Percentiles rank a stretch among this genome's conserved stretches.
Conservation (phyloP, 305 asterid species). For the Caryopteris hybrid region DNA sequence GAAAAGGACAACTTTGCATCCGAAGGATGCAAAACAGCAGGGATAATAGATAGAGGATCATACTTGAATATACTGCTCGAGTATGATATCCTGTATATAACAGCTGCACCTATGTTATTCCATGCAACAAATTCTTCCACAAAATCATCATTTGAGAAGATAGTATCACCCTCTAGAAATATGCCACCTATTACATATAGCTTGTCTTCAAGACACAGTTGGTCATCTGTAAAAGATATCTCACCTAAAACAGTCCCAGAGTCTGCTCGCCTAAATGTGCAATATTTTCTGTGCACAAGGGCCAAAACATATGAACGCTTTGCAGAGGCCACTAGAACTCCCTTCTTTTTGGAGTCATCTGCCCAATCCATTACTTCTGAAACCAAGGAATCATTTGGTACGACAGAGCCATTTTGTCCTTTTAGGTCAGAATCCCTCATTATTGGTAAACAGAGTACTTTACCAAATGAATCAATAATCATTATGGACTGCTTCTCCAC, state of each 20-base stretch:
- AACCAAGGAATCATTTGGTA: slow-evolving; percentile 33
- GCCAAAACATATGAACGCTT: slow-evolving; percentile 53
- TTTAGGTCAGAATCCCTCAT: slow-evolving; percentile 45
- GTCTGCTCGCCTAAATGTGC: slow-evolving; percentile 66
- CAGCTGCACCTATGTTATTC: slow-evolving; percentile 70
- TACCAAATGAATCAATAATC: slow-evolving; percentile 77
- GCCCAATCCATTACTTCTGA: slow-evolving; percentile 47
- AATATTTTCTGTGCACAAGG: slow-evolving; percentile 60
- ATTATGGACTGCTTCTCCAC: slow-evolving; percentile 61
- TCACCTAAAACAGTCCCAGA: slow-evolving; percentile 55
- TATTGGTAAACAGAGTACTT: slow-evolving; percentile 59
- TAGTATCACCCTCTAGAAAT: slow-evolving; percentile 49
- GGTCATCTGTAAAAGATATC: slow-evolving; percentile 56
- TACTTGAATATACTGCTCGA: slow-evolving; percentile 38
- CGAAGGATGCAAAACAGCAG: slow-evolving; percentile 43
- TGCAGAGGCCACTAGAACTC: slow-evolving; percentile 51
- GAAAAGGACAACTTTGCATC: slow-evolving; percentile 38
- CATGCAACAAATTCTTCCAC: slow-evolving; percentile 63
- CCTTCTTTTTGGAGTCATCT: slow-evolving; percentile 47
- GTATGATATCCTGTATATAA: slow-evolving; percentile 61
- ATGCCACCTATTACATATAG: slow-evolving; percentile 56
- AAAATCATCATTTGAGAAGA: slow-evolving; percentile 33
- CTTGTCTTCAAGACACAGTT: slow-evolving; percentile 51
- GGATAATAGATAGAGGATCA: slow-evolving; percentile 51
- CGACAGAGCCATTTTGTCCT: slow-evolving; percentile 33